These are phyloP conservation scores for Acacia confusa DNA, from an alignment of 306 rosid species.

Conservation along the genomic window DNA sequence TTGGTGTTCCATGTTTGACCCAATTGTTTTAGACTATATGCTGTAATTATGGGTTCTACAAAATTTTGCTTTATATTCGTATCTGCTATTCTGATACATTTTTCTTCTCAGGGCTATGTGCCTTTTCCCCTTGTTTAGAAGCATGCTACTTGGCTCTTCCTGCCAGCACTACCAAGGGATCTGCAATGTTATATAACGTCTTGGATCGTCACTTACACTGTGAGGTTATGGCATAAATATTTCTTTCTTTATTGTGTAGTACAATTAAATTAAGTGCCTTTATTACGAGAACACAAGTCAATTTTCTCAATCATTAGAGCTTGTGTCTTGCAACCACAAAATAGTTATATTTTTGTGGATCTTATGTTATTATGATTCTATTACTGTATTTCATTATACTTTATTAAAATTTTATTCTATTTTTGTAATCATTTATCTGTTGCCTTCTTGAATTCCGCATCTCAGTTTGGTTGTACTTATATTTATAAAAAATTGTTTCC, in stretches of 20 bases:
- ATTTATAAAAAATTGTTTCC: no score
- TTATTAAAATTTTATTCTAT: no score
- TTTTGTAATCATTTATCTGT: no score
- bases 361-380: no score
- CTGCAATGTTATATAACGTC: conserved; percentile 80
- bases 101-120: conserved; percentile 69
- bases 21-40: not conserved
- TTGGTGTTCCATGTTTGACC: not conserved
- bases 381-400: no score
- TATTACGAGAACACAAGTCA: conserved; percentile 7
- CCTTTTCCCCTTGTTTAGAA: conserved; percentile 80
- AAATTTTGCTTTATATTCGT: not conserved
- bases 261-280: conserved; percentile 14
- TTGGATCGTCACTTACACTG: conserved; percentile 84
- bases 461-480: no score
- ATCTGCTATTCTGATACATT: conserved; percentile 9
- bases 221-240: conserved; percentile 63
- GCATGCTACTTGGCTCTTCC: conserved; percentile 93
- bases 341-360: no score
- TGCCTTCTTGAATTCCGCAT: no score
- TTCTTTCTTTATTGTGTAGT: conserved; percentile 19
- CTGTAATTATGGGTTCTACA: conserved; percentile 10
- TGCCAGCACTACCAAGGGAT: conserved; percentile 82
- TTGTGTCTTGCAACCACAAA: not conserved
- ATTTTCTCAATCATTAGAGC: conserved; percentile 16